A percentile compares a stretch with the other conserved stretches of the same genome.
These are phyloP conservation scores for Lagerstroemia speciosa DNA, from an alignment of 345 rosid genomes.

Conservation along the genomic window DNA sequence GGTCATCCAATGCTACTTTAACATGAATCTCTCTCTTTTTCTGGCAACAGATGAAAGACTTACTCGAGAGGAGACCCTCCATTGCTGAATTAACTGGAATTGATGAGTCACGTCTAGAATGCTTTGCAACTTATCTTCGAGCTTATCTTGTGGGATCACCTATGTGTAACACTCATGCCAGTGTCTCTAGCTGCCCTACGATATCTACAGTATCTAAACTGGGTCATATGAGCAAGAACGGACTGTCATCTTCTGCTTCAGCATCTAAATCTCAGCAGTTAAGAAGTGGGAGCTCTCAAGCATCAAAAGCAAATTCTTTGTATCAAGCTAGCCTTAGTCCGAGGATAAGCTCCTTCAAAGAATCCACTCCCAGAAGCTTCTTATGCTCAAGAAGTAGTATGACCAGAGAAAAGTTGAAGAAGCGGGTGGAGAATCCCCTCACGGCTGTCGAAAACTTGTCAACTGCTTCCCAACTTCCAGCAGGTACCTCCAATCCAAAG, in stretches of 20 bases:
- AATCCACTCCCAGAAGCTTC: constrained; percentile 37
- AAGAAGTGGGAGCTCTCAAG: constrained; percentile 38
- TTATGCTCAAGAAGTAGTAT: constrained; percentile 30
- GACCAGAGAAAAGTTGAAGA: constrained; percentile 55
- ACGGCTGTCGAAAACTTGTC: constrained; percentile 37
- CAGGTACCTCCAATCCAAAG: constrained; percentile 22
- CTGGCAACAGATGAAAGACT: constrained; percentile 65
- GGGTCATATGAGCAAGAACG: constrained; percentile 11
- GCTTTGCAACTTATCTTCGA: constrained; percentile 76
- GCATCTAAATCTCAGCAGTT: constrained; percentile 41
- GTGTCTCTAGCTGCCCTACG: constrained; percentile 14
- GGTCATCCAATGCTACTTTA: neutral
- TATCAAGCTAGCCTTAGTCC: constrained; percentile 78
- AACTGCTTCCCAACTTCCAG: constrained; percentile 20
- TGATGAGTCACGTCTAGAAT: constrained; percentile 74
- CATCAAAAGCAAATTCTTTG: constrained; percentile 30
- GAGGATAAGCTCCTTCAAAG: constrained; percentile 72
- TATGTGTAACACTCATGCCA: constrained; percentile 24
- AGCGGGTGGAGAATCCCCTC: constrained; percentile 47
- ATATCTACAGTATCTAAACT: constrained; percentile 16
- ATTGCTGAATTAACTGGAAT: constrained; percentile 87
- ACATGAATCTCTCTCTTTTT: constrained; percentile 1
- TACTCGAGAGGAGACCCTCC: constrained; percentile 77
- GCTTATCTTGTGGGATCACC: constrained; percentile 66
- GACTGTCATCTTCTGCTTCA: constrained; percentile 14